Conservation (phyloP, 2,329 filamentous ascomycete genomes). For the Talaromyces sp. region DNA sequence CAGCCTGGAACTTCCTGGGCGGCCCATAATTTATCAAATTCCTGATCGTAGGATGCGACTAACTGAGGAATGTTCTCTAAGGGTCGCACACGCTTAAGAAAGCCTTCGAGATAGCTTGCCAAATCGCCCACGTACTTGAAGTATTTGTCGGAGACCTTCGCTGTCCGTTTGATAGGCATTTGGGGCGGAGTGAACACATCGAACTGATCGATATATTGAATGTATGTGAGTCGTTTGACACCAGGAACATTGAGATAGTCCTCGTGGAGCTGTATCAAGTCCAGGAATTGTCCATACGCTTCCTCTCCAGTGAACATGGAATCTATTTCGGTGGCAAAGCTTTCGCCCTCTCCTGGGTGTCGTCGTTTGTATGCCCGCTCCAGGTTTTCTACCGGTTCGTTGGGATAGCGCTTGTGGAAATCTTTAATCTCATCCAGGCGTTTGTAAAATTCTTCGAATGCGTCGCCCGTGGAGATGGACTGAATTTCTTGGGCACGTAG, state of each 20-base stretch:
- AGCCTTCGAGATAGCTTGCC: constrained; percentile 78
- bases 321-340: constrained; percentile 68
- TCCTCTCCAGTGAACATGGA: constrained; percentile 95
- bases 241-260: constrained; percentile 84
- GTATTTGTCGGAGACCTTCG: constrained; percentile 90
- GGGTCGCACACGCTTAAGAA: constrained; percentile 78
- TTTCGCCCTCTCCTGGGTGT: constrained; percentile 61
- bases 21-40: constrained; percentile 81
- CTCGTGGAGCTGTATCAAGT: constrained; percentile 79
- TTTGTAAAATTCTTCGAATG: constrained; percentile 87
- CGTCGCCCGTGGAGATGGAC: constrained; percentile 75
- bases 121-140: constrained; percentile 82
- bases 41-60: constrained; percentile 69
- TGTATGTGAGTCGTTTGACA: constrained; percentile 78
- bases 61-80: constrained; percentile 80
- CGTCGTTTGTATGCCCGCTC: constrained; percentile 84
- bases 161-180: constrained; percentile 68
- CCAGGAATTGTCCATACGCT: constrained; percentile 86
- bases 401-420: constrained; percentile 86
- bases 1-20: constrained; percentile 76
- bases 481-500: constrained; percentile 75
- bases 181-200: constrained; percentile 76
- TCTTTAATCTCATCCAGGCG: constrained; percentile 76
- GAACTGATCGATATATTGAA: constrained; percentile 90
- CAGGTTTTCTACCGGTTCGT: constrained; percentile 91